phyloP scores from a whole-genome alignment of 306 rosid genomes.

The Inga laurina region DNA sequence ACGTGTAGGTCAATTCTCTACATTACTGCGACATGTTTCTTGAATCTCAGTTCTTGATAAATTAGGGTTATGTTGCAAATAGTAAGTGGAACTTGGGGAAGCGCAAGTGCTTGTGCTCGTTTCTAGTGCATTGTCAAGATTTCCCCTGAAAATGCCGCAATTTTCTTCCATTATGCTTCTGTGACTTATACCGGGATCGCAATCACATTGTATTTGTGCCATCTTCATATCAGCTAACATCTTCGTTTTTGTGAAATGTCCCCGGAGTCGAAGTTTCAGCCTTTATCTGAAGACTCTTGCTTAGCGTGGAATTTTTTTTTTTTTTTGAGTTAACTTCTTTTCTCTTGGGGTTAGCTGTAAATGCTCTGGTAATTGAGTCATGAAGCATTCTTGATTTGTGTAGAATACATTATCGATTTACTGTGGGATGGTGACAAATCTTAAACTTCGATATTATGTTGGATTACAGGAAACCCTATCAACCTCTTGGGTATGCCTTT shows the following conservation, averaged over 20 bases:
- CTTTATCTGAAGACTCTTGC: not conserved
- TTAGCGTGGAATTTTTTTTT: not conserved
- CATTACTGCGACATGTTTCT: not conserved
- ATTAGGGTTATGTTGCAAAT: constrained; percentile 32
- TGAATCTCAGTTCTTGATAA: not conserved
- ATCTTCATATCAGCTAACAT: not conserved
- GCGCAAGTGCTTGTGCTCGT: not conserved
- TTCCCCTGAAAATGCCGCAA: not conserved
- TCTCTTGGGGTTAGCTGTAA: not conserved
- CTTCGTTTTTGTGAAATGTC: not conserved
- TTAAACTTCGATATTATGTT: not conserved
- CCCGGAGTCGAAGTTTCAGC: not conserved
- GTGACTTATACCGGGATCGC: not conserved
- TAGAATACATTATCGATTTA: not conserved
- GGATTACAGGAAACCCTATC: not conserved
- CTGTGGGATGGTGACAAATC: not conserved
- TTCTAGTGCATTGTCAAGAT: not conserved
- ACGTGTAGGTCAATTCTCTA: constrained; percentile 1
- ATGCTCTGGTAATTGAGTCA: not conserved
- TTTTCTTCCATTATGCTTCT: not conserved
- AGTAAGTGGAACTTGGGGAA: not conserved
- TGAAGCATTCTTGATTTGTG: constrained; percentile 5
- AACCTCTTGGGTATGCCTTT: not conserved
- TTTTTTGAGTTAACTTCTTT: not conserved
- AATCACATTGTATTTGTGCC: not conserved